A percentile compares a stretch with the other conserved stretches of the same genome.
Conservation (phyloP, 2,329 filamentous ascomycete genomes). For the Sporothrix brunneoviolacea region DNA sequence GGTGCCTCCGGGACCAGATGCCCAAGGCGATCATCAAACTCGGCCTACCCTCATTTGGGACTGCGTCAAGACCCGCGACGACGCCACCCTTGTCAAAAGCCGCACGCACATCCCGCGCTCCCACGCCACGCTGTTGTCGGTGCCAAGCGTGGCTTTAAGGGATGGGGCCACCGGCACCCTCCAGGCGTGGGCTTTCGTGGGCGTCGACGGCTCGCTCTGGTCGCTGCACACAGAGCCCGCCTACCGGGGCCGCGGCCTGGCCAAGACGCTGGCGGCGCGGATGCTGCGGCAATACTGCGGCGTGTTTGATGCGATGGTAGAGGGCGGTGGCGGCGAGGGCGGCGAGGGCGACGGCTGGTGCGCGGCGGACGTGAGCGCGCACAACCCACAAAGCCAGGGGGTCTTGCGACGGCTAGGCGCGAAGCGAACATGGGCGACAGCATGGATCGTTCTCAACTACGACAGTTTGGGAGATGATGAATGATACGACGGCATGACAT, state of each 20-base stretch:
- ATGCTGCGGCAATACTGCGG: slow-evolving; percentile 46
- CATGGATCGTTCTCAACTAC: slow-evolving; percentile 36
- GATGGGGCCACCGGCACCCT: slow-evolving; percentile 30
- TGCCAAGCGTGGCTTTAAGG: slow-evolving; percentile 43
- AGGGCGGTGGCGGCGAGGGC: slow-evolving; percentile 42
- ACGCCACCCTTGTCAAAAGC: slow-evolving; percentile 49
- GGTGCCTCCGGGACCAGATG: neutral
- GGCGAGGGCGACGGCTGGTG: slow-evolving; percentile 44
- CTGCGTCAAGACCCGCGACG: slow-evolving; percentile 35
- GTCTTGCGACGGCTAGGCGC: slow-evolving; percentile 59
- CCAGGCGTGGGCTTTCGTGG: slow-evolving; percentile 59
- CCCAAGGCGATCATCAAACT: too few relatives aligned
- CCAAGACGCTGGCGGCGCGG: slow-evolving; percentile 53
- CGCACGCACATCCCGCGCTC: slow-evolving; percentile 51
- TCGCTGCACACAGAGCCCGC: slow-evolving; percentile 54
- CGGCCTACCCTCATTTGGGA: slow-evolving; percentile 44
- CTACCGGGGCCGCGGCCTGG: slow-evolving; percentile 56
- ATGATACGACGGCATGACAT: neutral
- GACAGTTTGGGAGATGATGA: slow-evolving; percentile 17
- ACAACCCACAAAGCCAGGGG: slow-evolving; percentile 53
- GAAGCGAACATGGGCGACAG: slow-evolving; percentile 45
- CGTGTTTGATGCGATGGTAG: slow-evolving; percentile 25
- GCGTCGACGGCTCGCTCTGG: slow-evolving; percentile 54
- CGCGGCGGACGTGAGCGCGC: slow-evolving; percentile 57
- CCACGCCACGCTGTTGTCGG: slow-evolving; percentile 37